Conservation (phyloP, 1,139 yeast species). For the Yamadazyma jaroonii region DNA sequence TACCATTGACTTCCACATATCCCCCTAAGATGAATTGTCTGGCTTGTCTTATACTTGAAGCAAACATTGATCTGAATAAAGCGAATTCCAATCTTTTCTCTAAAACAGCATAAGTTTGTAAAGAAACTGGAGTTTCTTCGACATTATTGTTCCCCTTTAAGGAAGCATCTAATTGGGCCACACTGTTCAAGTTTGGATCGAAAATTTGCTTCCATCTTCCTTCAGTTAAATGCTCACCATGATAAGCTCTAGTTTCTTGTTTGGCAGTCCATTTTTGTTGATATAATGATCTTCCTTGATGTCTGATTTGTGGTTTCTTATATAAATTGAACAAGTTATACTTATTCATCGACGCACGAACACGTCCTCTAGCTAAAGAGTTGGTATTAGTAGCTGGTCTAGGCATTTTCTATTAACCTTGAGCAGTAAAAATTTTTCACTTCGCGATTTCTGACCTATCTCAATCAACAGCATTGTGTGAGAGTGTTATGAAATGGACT, state of each 20-base stretch:
- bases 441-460: not conserved
- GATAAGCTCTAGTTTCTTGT: slow-evolving; percentile 90
- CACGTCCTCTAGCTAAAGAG: slow-evolving; percentile 66
- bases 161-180: slow-evolving; percentile 79
- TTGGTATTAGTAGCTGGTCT: slow-evolving; percentile 57
- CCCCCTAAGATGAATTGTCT: slow-evolving; percentile 84
- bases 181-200: slow-evolving; percentile 74
- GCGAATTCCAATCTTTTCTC: slow-evolving; percentile 92
- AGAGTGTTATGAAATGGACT: slow-evolving; percentile 44
- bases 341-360: slow-evolving; percentile 92
- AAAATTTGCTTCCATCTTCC: slow-evolving; percentile 66
- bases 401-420: slow-evolving; percentile 42
- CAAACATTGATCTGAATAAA: slow-evolving; percentile 87
- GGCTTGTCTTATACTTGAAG: slow-evolving; percentile 92
- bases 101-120: slow-evolving; percentile 85
- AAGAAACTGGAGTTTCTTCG: slow-evolving; percentile 71
- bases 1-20: slow-evolving; percentile 77
- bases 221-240: slow-evolving; percentile 92
- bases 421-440: slow-evolving; percentile 4
- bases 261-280: slow-evolving; percentile 94
- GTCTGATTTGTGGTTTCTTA: slow-evolving; percentile 57
- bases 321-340: slow-evolving; percentile 84
- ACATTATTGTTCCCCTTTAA: slow-evolving; percentile 53
- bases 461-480: too few species aligned
- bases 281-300: slow-evolving; percentile 60